Percentiles rank a stretch among this genome's conserved stretches.
Evolutionary conservation across 257 asterid species (phyloP).

Genomic region (Ligustrum vulgare): DNA sequence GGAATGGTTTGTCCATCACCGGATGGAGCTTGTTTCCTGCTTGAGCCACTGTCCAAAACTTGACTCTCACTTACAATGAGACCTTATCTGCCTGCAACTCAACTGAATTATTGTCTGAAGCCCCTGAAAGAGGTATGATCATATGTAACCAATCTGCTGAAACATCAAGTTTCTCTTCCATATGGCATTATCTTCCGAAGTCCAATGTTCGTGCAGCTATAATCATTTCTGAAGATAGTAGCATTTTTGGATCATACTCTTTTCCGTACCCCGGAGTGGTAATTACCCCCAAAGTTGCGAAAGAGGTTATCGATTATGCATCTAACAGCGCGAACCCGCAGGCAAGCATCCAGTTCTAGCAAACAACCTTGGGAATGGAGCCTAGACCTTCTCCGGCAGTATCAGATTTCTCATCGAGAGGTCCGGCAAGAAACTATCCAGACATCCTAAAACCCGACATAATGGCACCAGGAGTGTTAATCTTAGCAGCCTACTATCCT

Average conservation of each 20-base stretch:
- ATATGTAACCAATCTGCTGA: conserved; percentile 10
- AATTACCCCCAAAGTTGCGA: background rate
- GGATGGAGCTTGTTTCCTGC: conserved; percentile 9
- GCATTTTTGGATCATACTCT: background rate
- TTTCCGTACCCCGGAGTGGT: background rate
- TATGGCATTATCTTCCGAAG: background rate
- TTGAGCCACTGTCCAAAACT: conserved; percentile 2
- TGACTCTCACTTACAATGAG: conserved; percentile 4
- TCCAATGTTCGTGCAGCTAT: background rate
- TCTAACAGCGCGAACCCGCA: background rate
- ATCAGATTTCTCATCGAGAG: background rate
- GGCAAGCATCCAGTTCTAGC: conserved; percentile 12
- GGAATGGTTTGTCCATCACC: conserved; percentile 2
- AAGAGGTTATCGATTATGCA: background rate
- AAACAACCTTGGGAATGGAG: background rate
- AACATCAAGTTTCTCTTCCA: background rate
- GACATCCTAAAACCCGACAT: background rate
- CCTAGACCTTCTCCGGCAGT: background rate
- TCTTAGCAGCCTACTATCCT: background rate
- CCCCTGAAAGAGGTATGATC: conserved; percentile 1
- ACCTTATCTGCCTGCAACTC: conserved; percentile 15
- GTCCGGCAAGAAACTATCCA: background rate
- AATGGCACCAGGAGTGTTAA: conserved; percentile 1
- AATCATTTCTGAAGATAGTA: background rate
- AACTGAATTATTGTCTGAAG: conserved; percentile 1